Evolutionary conservation across 2,329 filamentous ascomycete species (phyloP).

Genomic region (Hypoxylon sp.): DNA sequence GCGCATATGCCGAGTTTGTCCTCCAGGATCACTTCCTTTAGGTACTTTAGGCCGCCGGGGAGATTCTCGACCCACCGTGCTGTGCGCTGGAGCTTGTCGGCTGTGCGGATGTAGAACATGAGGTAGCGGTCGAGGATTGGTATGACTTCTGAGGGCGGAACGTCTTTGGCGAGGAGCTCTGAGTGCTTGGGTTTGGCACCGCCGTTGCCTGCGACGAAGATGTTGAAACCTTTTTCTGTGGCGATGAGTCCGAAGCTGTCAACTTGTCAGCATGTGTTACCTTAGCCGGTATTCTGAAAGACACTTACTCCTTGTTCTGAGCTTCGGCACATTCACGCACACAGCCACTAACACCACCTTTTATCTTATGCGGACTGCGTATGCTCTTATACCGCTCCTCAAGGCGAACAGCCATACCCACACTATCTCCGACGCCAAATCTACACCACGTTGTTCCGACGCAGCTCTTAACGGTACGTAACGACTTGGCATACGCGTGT

Average conservation of each 20-base stretch:
- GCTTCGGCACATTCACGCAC: conserved; percentile 95
- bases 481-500: conserved; percentile 90
- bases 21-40: conserved; percentile 84
- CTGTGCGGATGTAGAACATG: conserved; percentile 94
- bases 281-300: background rate
- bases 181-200: conserved; percentile 87
- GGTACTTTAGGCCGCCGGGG: conserved; percentile 86
- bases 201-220: conserved; percentile 91
- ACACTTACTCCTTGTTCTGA: conserved; percentile 85
- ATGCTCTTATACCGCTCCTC: conserved; percentile 95
- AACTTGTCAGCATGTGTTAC: conserved; percentile 24
- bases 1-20: conserved; percentile 89
- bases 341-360: conserved; percentile 90
- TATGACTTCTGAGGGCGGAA: conserved; percentile 84
- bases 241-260: conserved; percentile 85
- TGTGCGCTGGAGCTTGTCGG: conserved; percentile 89
- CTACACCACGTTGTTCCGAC: conserved; percentile 94
- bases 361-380: conserved; percentile 90
- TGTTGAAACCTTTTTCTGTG: conserved; percentile 93
- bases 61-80: conserved; percentile 89
- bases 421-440: conserved; percentile 89
- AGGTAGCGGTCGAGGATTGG: conserved; percentile 90
- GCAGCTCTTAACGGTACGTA: conserved; percentile 92
- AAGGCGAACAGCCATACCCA: conserved; percentile 88
- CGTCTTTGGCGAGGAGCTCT: conserved; percentile 88